A percentile compares a stretch with the other conserved stretches of the same genome.
Conservation (phyloP, 2,329 filamentous ascomycete species). For the Chrysoporthe puriensis region DNA sequence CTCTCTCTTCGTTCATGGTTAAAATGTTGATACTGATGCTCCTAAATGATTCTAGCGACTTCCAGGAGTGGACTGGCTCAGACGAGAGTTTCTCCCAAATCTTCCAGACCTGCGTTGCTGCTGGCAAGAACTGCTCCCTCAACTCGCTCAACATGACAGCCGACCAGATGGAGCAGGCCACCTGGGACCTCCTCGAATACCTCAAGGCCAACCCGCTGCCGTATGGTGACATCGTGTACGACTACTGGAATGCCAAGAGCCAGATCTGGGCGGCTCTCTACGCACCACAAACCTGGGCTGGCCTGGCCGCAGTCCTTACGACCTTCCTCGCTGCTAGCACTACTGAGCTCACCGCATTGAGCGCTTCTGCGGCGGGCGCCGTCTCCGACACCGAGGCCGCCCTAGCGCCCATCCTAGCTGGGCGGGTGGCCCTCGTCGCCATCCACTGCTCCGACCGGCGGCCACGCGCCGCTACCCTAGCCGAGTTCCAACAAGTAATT, state of each 20-base stretch:
- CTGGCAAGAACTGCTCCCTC: background rate
- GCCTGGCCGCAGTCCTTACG: background rate
- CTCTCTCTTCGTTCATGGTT: background rate
- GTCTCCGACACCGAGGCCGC: background rate
- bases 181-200: conserved; percentile 1
- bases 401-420: background rate
- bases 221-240: background rate
- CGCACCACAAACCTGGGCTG: background rate
- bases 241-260: background rate
- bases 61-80: conserved; percentile 5
- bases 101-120: background rate
- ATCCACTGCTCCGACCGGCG: conserved; percentile 7
- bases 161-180: background rate
- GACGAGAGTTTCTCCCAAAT: conserved; percentile 2
- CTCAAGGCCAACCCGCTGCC: background rate
- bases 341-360: background rate
- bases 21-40: background rate
- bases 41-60: background rate
- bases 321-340: background rate
- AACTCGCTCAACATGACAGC: background rate
- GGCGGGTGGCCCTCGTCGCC: background rate
- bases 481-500: background rate
- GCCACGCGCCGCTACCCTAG: background rate
- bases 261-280: background rate
- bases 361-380: background rate